Evolutionary conservation across 805 yeast species (phyloP).

Genomic region (Tetrapisispora arboricola): DNA sequence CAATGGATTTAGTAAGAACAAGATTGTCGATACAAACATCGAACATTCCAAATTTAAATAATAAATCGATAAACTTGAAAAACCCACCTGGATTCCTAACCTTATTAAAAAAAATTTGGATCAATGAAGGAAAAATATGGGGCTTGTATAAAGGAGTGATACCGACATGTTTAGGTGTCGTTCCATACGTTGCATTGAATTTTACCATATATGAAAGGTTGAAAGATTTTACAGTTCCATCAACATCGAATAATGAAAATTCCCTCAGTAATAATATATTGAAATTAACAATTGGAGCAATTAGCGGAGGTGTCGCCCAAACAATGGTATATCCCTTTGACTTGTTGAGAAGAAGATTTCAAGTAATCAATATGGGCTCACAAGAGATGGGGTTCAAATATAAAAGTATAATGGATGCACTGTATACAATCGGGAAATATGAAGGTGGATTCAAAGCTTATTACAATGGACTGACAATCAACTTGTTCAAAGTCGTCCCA

Average conservation of each 20-base stretch:
- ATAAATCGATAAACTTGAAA: constrained; percentile 23
- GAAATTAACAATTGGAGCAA: constrained; percentile 69
- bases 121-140: constrained; percentile 67
- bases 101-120: constrained; percentile 49
- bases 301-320: constrained; percentile 84
- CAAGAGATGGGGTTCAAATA: constrained; percentile 74
- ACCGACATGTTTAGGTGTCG: constrained; percentile 92
- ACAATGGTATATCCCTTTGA: constrained; percentile 88
- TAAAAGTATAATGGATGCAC: constrained; percentile 64
- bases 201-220: constrained; percentile 81
- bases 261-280: constrained; percentile 33
- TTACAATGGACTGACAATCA: constrained; percentile 68
- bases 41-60: constrained; percentile 33
- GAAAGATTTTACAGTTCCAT: constrained; percentile 46
- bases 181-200: constrained; percentile 90
- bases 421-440: constrained; percentile 50
- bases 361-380: constrained; percentile 70
- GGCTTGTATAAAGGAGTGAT: constrained; percentile 77
- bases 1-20: constrained; percentile 84
- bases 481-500: constrained; percentile 82
- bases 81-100: constrained; percentile 65
- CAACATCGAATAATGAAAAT: constrained; percentile 10
- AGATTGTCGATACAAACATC: constrained; percentile 87
- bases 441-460: constrained; percentile 65
- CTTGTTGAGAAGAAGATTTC: constrained; percentile 78